Evolutionary conservation across 2,329 filamentous ascomycete genomes (phyloP).

Genomic region (Phaeoacremonium minimum): DNA sequence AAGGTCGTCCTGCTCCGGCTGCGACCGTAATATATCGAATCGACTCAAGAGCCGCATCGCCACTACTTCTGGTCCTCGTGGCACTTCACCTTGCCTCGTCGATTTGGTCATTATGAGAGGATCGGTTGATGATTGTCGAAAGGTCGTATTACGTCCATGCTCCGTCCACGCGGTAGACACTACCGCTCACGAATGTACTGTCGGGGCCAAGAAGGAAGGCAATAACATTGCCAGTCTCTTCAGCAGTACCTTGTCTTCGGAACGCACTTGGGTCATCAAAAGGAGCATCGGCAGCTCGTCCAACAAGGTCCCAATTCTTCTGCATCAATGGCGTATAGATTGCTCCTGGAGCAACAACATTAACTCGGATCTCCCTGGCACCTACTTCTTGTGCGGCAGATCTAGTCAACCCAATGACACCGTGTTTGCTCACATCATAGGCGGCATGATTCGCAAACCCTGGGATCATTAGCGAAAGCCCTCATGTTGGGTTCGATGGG

Average conservation of each 20-base stretch:
- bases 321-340: slow-evolving; percentile 47
- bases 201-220: slow-evolving; percentile 42
- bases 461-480: slow-evolving; percentile 8
- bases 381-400: slow-evolving; percentile 32
- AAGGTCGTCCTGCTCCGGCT: no score
- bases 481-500: background rate
- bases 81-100: no score
- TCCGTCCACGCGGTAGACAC: slow-evolving; percentile 41
- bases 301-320: slow-evolving; percentile 30
- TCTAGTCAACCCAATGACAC: slow-evolving; percentile 30
- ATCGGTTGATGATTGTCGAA: no score
- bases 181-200: slow-evolving; percentile 39
- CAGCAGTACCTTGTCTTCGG: slow-evolving; percentile 37
- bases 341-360: slow-evolving; percentile 42
- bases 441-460: slow-evolving; percentile 34
- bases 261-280: slow-evolving; percentile 38
- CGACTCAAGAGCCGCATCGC: no score
- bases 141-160: slow-evolving; percentile 23
- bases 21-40: no score
- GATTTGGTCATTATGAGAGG: no score
- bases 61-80: no score
- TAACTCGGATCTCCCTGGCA: slow-evolving; percentile 36
- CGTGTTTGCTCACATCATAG: slow-evolving; percentile 31
- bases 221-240: slow-evolving; percentile 41
- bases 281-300: slow-evolving; percentile 28